Conservation (phyloP, 2,329 filamentous ascomycete species). For the Shiraia bambusicola region DNA sequence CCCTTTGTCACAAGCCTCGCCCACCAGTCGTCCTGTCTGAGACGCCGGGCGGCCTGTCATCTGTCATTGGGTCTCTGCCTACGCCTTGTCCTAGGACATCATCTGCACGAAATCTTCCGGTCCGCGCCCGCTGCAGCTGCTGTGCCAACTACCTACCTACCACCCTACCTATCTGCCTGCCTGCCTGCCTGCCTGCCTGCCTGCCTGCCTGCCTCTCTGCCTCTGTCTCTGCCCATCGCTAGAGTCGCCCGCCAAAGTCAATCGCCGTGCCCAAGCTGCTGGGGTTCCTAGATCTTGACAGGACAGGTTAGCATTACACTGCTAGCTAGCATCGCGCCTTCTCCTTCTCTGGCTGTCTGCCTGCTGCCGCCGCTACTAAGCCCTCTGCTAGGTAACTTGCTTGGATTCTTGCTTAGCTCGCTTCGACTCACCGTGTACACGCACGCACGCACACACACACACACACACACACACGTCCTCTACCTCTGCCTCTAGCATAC, state of each 20-base stretch:
- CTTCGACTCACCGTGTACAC: constrained; percentile 11
- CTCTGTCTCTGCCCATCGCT: no score
- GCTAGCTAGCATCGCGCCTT: no score
- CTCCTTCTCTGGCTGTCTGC: no score
- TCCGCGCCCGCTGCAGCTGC: constrained; percentile 28
- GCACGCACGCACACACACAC: no score
- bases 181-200: no score
- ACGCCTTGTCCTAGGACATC: constrained; percentile 44
- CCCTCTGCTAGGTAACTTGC: constrained; percentile 10
- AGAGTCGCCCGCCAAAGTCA: no score
- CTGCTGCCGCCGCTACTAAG: neutral
- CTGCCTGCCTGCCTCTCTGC: no score
- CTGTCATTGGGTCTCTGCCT: constrained; percentile 37
- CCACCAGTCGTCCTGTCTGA: constrained; percentile 35
- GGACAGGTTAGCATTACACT: no score
- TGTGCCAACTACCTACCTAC: constrained; percentile 9
- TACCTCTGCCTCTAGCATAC: constrained; percentile 7
- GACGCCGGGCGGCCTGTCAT: constrained; percentile 36
- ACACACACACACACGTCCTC: constrained; percentile 9
- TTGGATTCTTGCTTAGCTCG: constrained; percentile 12
- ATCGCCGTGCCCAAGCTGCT: neutral
- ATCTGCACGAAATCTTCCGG: constrained; percentile 57
- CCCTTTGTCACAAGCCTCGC: constrained; percentile 42
- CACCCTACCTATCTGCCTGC: no score
- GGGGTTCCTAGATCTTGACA: no score